Evolutionary conservation across 192 early-diverging fungal genomes (phyloP).

Genomic region (Linnemannia hyalina): DNA sequence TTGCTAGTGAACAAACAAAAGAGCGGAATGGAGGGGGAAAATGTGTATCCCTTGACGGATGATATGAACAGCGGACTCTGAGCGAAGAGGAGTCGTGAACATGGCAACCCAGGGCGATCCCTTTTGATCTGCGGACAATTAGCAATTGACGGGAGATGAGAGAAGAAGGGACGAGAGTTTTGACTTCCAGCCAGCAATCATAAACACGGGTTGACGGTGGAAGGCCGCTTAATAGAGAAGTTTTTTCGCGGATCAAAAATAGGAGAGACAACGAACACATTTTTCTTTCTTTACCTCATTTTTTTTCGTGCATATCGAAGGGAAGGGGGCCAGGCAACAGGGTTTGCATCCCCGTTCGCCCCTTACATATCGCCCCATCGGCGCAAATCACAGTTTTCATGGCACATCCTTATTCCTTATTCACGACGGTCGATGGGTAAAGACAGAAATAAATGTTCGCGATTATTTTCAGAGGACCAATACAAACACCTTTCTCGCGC

Average conservation of each 20-base stretch:
- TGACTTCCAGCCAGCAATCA: not conserved
- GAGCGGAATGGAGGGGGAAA: not conserved
- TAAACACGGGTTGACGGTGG: not conserved
- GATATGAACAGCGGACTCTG: not conserved
- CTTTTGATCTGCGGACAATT: constrained; percentile 1
- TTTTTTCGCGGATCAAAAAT: not conserved
- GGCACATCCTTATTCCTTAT: too few relatives aligned
- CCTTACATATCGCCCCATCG: too few relatives aligned
- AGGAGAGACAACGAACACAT: not conserved
- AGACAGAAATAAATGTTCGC: too few relatives aligned
- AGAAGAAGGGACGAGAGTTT: not conserved
- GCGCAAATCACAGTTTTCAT: too few relatives aligned
- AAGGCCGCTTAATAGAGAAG: not conserved
- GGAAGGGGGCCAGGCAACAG: not conserved
- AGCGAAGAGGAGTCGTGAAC: not conserved
- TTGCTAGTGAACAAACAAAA: not conserved
- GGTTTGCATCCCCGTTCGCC: too few relatives aligned
- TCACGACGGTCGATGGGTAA: too few relatives aligned
- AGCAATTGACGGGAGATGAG: not conserved
- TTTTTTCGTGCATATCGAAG: not conserved
- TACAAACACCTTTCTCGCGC: too few relatives aligned
- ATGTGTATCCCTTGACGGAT: not conserved
- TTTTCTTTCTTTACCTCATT: not conserved
- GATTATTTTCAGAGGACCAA: too few relatives aligned
- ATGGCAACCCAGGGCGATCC: not conserved